Evolutionary conservation across 2,329 filamentous ascomycete genomes (phyloP), one percentile per base, ranked within the genome.

Genomic region (Colletotrichum abscissum): DNA sequence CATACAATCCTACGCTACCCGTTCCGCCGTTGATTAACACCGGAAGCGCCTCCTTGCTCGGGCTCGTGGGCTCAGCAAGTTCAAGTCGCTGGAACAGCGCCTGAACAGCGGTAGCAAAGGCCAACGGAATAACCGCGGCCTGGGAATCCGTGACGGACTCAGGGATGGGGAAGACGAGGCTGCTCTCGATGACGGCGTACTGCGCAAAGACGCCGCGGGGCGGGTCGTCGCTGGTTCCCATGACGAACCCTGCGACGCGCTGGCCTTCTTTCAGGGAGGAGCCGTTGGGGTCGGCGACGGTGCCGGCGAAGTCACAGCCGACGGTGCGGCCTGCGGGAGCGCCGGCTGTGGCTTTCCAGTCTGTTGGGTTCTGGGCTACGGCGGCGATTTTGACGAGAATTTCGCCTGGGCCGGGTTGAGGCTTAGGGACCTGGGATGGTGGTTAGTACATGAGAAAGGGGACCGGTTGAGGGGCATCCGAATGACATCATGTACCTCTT

Each of bases 221-320:
- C 1, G 72, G 72, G 7, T 77, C 67, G n/a, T 19, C 65, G n/a
- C 75, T 75, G 7, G 74, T 72, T 38, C 81, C 81, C 8, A 78
- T 77, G 3, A 82, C 79, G 65, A 78, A 82, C 57, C 81, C 81
- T 1, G 81, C 79, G 28, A 82, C 79, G 54, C 81, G 80, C 73
- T 82, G 79, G 33, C 79, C 79, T 30, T 78, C 62, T 14, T 69
- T 74, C 78, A 80, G 81, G 5, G 69, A 74, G 4, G 80, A 80
- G 52, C 76, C 79, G 72, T 81, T 81, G 66, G 76, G 49, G 55
- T 80, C 73, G 2, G 73, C 78, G 19, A 82, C 74, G 12, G 76
- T 78, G 54, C 81, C 81, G n/a, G 79, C 79, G 33, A 82, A 82
- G 74, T 82, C 81, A 69, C 80, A 82, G 38, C 81, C 81, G 4